phyloP scores from a whole-genome alignment of 495 filamentous ascomycete genomes.

The Penicillium diatomitis region DNA sequence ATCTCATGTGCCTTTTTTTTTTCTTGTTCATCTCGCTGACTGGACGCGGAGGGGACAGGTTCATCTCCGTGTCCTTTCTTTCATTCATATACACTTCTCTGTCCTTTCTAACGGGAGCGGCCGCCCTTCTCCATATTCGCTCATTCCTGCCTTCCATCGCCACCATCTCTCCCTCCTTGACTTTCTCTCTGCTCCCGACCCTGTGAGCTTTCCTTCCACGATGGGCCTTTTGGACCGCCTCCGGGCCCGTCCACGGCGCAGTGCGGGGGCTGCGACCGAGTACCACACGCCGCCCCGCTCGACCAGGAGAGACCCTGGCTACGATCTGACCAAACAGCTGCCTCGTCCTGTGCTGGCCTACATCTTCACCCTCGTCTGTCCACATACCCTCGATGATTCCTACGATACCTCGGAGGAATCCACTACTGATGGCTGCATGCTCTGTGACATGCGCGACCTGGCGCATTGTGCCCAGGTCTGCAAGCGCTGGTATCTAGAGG shows the following conservation, averaged over 20 bases:
- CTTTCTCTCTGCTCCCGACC: not conserved
- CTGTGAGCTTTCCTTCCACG: slow-evolving; percentile 3
- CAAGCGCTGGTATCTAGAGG: slow-evolving; percentile 58
- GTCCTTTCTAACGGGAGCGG: too few relatives aligned
- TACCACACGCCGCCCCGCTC: slow-evolving; percentile 13
- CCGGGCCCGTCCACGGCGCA: slow-evolving; percentile 25
- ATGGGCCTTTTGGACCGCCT: slow-evolving; percentile 34
- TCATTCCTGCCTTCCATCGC: not conserved
- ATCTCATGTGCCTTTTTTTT: too few relatives aligned
- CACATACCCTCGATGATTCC: slow-evolving; percentile 65
- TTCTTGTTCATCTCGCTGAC: too few relatives aligned
- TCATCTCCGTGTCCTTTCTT: too few relatives aligned
- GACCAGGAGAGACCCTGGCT: slow-evolving; percentile 9
- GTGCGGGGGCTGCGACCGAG: slow-evolving; percentile 23
- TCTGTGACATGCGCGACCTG: slow-evolving; percentile 90
- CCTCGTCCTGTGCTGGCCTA: slow-evolving; percentile 54
- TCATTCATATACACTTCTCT: too few relatives aligned
- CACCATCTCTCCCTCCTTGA: not conserved
- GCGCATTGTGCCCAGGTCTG: slow-evolving; percentile 67
- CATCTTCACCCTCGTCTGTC: slow-evolving; percentile 77
- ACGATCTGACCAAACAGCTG: slow-evolving; percentile 44
- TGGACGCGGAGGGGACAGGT: too few relatives aligned
- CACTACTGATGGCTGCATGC: slow-evolving; percentile 79
- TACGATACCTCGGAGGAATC: slow-evolving; percentile 80
- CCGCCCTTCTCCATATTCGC: not conserved